A percentile compares a stretch with the other conserved stretches of the same genome.
phyloP scores from a whole-genome alignment of 2,329 filamentous ascomycete genomes.

The Pseudofabraea citricarpa region DNA sequence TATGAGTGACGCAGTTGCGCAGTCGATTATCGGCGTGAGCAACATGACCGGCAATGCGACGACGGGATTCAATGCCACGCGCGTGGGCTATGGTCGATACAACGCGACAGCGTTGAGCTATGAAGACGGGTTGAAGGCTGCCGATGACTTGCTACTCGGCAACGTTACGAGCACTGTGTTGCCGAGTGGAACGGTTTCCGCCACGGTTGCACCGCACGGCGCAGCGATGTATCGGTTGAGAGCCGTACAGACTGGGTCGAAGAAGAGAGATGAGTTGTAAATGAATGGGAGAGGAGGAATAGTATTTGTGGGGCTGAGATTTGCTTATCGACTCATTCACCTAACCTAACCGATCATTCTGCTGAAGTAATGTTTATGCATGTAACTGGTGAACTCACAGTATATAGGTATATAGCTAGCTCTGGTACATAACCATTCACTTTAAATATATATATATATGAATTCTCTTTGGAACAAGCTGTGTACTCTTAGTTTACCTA shows the following conservation, averaged over 20 bases:
- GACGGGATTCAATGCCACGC: constrained; percentile 26
- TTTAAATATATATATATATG: too few relatives aligned
- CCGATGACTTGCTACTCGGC: constrained; percentile 40
- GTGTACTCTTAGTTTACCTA: too few relatives aligned
- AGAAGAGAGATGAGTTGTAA: constrained; percentile 40
- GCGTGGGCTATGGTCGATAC: constrained; percentile 29
- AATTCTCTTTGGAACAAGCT: too few relatives aligned
- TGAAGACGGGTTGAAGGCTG: constrained; percentile 37
- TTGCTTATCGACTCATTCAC: too few relatives aligned
- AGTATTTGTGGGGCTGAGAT: neutral
- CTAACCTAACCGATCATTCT: too few relatives aligned
- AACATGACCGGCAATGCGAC: constrained; percentile 27
- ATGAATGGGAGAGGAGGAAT: neutral
- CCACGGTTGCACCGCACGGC: constrained; percentile 41
- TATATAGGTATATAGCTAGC: too few relatives aligned
- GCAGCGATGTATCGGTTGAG: constrained; percentile 45
- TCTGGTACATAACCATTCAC: too few relatives aligned
- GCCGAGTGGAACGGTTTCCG: constrained; percentile 36
- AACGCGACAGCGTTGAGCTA: constrained; percentile 45
- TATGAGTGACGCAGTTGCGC: constrained; percentile 42
- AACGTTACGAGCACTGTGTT: constrained; percentile 37
- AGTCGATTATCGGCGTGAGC: constrained; percentile 37
- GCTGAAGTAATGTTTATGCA: too few relatives aligned
- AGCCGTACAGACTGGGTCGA: constrained; percentile 21
- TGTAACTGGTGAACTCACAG: too few relatives aligned